A percentile compares a stretch with the other conserved stretches of the same genome.
Conservation (phyloP, 2,329 filamentous ascomycete genomes). For the Magnaporthiopsis rhizophila region DNA sequence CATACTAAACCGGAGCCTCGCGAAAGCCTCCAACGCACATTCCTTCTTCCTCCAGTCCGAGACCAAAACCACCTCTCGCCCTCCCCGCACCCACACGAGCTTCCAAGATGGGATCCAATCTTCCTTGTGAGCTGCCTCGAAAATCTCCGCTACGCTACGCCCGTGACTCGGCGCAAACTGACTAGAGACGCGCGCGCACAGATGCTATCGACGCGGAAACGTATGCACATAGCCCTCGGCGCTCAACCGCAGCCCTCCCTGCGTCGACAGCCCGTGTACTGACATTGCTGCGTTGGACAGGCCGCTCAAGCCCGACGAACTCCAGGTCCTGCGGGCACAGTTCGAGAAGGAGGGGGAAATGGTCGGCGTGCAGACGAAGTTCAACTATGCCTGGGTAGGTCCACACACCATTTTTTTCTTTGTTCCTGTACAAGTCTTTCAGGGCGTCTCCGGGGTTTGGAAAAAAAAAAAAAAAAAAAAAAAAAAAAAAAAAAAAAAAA, state of each 20-base stretch:
- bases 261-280: constrained; percentile 12
- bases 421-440: neutral
- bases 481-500: too few species aligned
- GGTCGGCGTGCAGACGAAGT: constrained; percentile 95
- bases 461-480: constrained; percentile 7
- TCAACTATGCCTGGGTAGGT: constrained; percentile 97
- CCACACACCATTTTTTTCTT: neutral
- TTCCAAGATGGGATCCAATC: constrained; percentile 36
- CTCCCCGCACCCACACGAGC: neutral
- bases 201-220: constrained; percentile 97
- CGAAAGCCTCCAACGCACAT: neutral
- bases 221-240: constrained; percentile 33
- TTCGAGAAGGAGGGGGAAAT: constrained; percentile 98
- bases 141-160: neutral
- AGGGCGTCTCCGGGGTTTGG: neutral
- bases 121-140: constrained; percentile 31
- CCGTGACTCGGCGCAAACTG: neutral
- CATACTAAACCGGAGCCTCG: neutral
- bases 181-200: constrained; percentile 30
- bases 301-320: constrained; percentile 82
- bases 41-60: neutral
- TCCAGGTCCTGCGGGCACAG: constrained; percentile 85
- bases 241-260: neutral
- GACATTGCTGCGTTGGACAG: constrained; percentile 32
- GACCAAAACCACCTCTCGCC: neutral